These are phyloP conservation scores for Aureobasidium sp. DNA, from an alignment of 2,329 filamentous ascomycete genomes.

Conservation along the genomic window DNA sequence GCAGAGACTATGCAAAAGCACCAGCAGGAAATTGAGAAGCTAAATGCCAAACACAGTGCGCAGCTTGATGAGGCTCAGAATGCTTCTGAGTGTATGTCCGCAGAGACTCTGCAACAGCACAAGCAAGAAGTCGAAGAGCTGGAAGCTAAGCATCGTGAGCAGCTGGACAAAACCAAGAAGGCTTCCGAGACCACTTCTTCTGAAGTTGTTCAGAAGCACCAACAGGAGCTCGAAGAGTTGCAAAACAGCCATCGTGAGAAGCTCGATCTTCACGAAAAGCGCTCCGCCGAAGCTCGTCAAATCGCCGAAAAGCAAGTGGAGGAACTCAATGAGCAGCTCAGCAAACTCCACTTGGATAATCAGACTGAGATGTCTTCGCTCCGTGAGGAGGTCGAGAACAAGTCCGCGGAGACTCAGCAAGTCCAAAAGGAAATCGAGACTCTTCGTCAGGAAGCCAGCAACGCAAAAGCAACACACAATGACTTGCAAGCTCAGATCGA, in stretches of 20 bases:
- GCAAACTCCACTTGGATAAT: background rate
- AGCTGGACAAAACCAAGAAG: background rate
- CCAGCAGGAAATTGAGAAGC: background rate
- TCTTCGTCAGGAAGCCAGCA: background rate
- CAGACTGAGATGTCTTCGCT: background rate
- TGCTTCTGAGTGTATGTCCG: background rate
- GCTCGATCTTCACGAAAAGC: background rate
- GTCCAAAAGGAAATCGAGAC: background rate
- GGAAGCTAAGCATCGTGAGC: background rate
- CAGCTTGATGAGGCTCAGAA: background rate
- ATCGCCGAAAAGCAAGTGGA: conserved; percentile 6
- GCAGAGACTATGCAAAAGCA: background rate
- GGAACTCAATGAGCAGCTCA: conserved; percentile 2
- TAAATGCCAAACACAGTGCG: conserved; percentile 4
- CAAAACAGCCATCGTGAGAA: background rate
- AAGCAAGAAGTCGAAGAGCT: background rate
- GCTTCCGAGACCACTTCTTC: background rate
- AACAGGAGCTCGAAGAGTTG: background rate
- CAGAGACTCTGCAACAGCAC: background rate
- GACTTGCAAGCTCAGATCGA: conserved; percentile 5
- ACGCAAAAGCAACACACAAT: conserved; percentile 1
- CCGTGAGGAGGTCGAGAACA: background rate
- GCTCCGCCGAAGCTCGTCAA: background rate
- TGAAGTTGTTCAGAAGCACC: background rate
- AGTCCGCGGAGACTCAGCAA: background rate